Base-by-base conservation (phyloP, 768 basidiomycete genomes). In the Tulasnella sp. region DNA sequence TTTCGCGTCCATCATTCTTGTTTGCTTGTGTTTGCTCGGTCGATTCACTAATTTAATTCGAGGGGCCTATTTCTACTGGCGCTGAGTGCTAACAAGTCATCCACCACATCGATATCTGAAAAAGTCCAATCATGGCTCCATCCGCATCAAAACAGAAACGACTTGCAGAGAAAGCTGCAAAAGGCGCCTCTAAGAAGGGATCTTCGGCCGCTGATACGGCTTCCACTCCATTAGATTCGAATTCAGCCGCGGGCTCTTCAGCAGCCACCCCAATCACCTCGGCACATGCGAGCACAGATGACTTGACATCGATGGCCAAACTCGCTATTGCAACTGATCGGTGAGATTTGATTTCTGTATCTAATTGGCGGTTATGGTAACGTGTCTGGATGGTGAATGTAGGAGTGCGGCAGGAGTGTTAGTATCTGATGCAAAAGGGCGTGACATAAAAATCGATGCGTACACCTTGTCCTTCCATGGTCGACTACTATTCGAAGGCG, bases 401-500 rank as follows among this genome's bases (percentile, higher is more conserved):
- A 89, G 87, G 80, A 87, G 84, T 60, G 82, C 90, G 15, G 74
- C 83, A 22, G 95, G 95, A 53, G 92, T 96, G 16, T 74, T 98
- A 24, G 81, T 90, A 39, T 95, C 91, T 13, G 95, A 99, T 67
- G 65, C 74, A 39, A 91, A 96, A 66, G 77, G 82, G 44, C 82
- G 95, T 49, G 95, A 99, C 71, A 83, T 99, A 75, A 96, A 96
- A 70, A 92, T 98, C 60, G 90, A 95, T 62, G 74, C 81, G 20
- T 99, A 79, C 66, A 95, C 92, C 0, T 76, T 99, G 31, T 95
- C 91, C 2, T 99, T 98, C 76, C 95, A 99, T 61, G 95, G 95
- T 20, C 77, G 95, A 42, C 71, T 93, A 25, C 39, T 86, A 55
- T 72, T 86, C 51, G 79, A 81, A 53, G 62, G 62, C 40, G 81